Evolutionary conservation across 805 yeast species (phyloP).

Genomic region (Zygoascus ofunaensis): DNA sequence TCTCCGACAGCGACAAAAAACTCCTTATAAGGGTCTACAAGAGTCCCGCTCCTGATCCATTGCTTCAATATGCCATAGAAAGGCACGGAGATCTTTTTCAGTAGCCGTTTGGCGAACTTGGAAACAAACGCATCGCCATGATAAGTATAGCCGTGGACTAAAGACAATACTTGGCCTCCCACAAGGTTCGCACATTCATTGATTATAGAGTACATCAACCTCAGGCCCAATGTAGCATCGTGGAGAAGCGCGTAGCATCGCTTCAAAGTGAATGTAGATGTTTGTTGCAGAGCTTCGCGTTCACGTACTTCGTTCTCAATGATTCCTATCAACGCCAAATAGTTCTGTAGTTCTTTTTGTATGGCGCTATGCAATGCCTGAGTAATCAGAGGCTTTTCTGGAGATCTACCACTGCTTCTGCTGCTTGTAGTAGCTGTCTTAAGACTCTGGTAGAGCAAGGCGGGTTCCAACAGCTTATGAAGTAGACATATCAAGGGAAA

Average conservation of each 20-base stretch:
- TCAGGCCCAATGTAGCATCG: conserved; percentile 45
- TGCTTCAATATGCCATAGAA: conserved; percentile 48
- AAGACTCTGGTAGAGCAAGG: conserved; percentile 50
- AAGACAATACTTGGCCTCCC: conserved; percentile 48
- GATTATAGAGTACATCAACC: conserved; percentile 45
- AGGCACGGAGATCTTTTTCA: conserved; percentile 42
- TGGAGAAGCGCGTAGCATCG: conserved; percentile 35
- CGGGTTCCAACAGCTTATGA: conserved; percentile 56
- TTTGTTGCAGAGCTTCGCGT: conserved; percentile 21
- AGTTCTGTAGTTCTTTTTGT: conserved; percentile 34
- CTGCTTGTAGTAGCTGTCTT: conserved; percentile 13
- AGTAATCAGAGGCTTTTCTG: conserved; percentile 38
- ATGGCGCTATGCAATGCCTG: conserved; percentile 51
- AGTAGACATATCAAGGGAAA: conserved; percentile 49
- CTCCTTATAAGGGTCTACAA: conserved; percentile 46
- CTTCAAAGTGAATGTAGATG: conserved; percentile 19
- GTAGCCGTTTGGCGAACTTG: conserved; percentile 36
- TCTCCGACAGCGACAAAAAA: conserved; percentile 43
- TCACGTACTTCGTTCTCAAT: conserved; percentile 33
- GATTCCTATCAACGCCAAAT: conserved; percentile 36
- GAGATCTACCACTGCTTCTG: conserved; percentile 19
- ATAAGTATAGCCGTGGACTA: conserved; percentile 40
- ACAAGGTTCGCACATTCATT: conserved; percentile 26
- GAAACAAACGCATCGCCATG: conserved; percentile 57
- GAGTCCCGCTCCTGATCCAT: conserved; percentile 66